phyloP scores from a whole-genome alignment of 257 asterid genomes.

The Linderniella brevidens region DNA sequence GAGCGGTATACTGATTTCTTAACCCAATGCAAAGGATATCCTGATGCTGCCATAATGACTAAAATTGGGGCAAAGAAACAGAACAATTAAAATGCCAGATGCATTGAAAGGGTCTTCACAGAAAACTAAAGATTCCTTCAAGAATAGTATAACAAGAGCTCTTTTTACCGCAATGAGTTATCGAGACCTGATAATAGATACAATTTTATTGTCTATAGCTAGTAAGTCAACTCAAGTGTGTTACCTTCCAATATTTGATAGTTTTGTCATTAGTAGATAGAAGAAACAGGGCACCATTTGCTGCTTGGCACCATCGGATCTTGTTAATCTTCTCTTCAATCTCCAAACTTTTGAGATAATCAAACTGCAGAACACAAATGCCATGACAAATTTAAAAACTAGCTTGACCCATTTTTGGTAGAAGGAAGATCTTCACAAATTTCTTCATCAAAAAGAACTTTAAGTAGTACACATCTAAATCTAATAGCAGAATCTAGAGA shows the following conservation, averaged over 20 bases:
- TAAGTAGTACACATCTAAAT: neutral
- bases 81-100: too few species aligned
- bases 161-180: too few species aligned
- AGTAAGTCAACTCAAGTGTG: conserved; percentile 8
- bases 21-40: neutral
- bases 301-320: conserved; percentile 73
- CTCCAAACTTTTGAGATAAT: conserved; percentile 76
- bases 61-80: too few species aligned
- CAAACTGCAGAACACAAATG: conserved; percentile 37
- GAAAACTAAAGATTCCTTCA: too few species aligned
- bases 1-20: neutral
- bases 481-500: too few species aligned
- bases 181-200: neutral
- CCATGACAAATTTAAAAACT: neutral
- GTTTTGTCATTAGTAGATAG: conserved; percentile 79
- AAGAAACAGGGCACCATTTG: conserved; percentile 65
- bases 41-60: neutral
- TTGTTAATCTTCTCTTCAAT: conserved; percentile 85
- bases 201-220: too few species aligned
- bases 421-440: neutral
- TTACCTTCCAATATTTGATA: conserved; percentile 72
- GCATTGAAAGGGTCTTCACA: too few species aligned
- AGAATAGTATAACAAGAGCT: too few species aligned
- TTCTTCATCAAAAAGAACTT: neutral
- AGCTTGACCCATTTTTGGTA: too few species aligned